Conservation (phyloP, 2,329 filamentous ascomycete species). For the Venturia nashicola region DNA sequence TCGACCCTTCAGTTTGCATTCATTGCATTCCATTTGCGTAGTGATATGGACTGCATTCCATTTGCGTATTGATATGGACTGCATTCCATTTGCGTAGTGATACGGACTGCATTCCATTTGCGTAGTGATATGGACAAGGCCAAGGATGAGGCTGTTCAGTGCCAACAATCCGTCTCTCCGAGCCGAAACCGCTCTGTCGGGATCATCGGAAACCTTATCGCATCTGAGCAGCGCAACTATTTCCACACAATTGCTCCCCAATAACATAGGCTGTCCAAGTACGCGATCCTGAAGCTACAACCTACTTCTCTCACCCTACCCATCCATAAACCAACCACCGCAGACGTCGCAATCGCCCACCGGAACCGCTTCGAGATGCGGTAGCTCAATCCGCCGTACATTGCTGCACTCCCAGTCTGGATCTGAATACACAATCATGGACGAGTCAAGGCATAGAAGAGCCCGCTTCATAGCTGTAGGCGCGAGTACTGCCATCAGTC, state of each 20-base stretch:
- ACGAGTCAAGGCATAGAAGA: conserved; percentile 40
- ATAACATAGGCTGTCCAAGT: no score
- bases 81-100: not conserved
- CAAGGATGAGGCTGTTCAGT: not conserved
- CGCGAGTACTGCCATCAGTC: conserved; percentile 70
- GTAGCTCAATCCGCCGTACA: not conserved
- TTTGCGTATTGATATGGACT: not conserved
- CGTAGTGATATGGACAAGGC: not conserved
- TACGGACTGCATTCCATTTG: not conserved
- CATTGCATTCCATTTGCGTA: no score
- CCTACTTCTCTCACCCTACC: not conserved
- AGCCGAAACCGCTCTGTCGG: not conserved
- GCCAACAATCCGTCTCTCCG: not conserved
- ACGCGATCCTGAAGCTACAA: not conserved
- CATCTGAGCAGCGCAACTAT: not conserved
- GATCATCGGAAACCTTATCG: not conserved
- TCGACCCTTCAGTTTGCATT: no score
- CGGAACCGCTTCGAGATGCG: not conserved
- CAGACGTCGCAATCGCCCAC: not conserved
- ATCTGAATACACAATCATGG: conserved; percentile 19
- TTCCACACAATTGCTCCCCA: not conserved
- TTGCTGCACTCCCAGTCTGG: not conserved
- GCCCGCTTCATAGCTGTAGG: conserved; percentile 71
- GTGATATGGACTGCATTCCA: not conserved
- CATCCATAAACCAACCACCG: not conserved